phyloP scores from a whole-genome alignment of 108 stramenopile genomes.

The Nitzschia sp. region DNA sequence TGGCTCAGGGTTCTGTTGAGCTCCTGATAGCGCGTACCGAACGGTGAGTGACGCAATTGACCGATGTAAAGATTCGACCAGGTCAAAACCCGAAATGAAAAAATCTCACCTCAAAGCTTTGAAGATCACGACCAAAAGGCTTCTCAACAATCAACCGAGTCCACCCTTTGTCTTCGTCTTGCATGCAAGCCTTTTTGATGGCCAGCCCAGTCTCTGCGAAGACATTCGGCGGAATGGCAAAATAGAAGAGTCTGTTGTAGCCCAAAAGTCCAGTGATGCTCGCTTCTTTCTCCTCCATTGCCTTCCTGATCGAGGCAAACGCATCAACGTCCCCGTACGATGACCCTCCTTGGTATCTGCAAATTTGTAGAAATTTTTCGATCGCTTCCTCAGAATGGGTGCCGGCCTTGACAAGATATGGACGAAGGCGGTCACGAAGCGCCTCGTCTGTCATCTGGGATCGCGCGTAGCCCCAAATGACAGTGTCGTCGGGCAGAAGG shows the following conservation, averaged over 20 bases:
- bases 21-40: too few relatives aligned
- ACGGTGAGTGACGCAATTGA: neutral
- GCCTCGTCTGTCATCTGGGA: conserved; percentile 77
- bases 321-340: conserved; percentile 86
- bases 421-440: conserved; percentile 78
- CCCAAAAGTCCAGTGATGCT: conserved; percentile 14
- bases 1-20: conserved; percentile 58
- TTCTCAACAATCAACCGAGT: conserved; percentile 96
- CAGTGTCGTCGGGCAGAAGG: conserved; percentile 71
- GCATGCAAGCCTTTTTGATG: conserved; percentile 75
- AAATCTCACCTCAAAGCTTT: conserved; percentile 61
- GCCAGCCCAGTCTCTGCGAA: conserved; percentile 87
- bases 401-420: conserved; percentile 53
- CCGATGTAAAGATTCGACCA: too few relatives aligned
- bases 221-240: conserved; percentile 97
- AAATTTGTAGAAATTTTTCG: conserved; percentile 71
- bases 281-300: conserved; percentile 17
- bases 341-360: conserved; percentile 74
- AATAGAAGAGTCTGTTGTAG: conserved; percentile 90
- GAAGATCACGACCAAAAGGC: conserved; percentile 96
- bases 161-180: conserved; percentile 75
- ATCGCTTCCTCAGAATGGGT: conserved; percentile 44
- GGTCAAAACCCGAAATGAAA: too few relatives aligned
- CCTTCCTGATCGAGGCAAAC: conserved; percentile 30
- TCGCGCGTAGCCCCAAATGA: conserved; percentile 93